These are phyloP conservation scores for Violaceomyces palustris DNA, from an alignment of 1,284 basidiomycete genomes.

Conservation along the genomic window DNA sequence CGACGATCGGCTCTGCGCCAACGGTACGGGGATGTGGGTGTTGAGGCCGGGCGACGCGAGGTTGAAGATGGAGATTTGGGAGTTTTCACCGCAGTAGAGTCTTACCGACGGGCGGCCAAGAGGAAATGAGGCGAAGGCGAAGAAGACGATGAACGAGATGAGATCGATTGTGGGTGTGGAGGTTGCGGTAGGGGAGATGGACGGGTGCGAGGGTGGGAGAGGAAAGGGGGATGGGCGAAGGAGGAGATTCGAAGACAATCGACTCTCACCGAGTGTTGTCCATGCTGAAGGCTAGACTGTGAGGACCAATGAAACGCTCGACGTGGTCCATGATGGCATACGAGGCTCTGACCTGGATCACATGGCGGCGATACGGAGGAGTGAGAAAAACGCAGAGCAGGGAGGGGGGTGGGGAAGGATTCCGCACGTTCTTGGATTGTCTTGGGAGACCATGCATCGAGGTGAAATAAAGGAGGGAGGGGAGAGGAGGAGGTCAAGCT, in stretches of 20 bases:
- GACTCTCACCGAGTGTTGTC: slow-evolving; percentile 19
- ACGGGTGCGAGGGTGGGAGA: too few species aligned
- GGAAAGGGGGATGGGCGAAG: too few species aligned
- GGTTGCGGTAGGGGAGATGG: too few species aligned
- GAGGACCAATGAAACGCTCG: slow-evolving; percentile 36
- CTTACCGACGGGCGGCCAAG: too few species aligned
- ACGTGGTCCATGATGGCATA: slow-evolving; percentile 44
- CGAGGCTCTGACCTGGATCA: slow-evolving; percentile 13
- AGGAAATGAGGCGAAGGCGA: not conserved
- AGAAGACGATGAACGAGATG: too few species aligned
- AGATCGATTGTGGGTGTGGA: too few species aligned
- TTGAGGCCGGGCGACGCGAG: slow-evolving; percentile 34
- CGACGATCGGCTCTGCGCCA: slow-evolving; percentile 5
- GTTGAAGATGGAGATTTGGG: slow-evolving; percentile 17
- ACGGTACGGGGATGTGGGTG: slow-evolving; percentile 15
- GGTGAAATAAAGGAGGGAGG: too few species aligned
- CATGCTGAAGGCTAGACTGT: slow-evolving; percentile 29
- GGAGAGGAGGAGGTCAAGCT: not conserved
- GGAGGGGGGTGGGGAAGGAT: too few species aligned
- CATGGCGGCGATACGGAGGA: not conserved
- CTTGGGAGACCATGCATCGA: too few species aligned
- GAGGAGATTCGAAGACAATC: not conserved
- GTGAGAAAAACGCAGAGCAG: slow-evolving; percentile 3
- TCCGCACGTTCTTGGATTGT: slow-evolving; percentile 2
- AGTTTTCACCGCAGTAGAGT: slow-evolving; percentile 29